Evolutionary conservation across 169 alveolate genomes (phyloP).

Genomic region (Plasmodium berghei): DNA sequence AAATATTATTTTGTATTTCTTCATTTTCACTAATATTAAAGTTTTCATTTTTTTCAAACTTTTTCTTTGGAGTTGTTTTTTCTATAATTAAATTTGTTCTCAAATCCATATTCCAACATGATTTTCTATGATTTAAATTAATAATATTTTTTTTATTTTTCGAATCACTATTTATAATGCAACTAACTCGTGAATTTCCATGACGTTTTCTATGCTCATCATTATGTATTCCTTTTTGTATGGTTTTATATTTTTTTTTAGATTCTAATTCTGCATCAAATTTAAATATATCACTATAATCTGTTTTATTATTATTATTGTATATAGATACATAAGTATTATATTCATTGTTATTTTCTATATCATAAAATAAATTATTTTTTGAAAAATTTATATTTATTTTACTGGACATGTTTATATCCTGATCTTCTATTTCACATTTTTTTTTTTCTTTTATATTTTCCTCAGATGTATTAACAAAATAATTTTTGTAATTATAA

Average conservation of each 20-base stretch:
- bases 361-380: not conserved
- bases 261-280: conserved; percentile 38
- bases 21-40: too few relatives aligned
- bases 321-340: not conserved
- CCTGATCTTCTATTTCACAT: not conserved
- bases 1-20: too few relatives aligned
- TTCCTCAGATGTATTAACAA: not conserved
- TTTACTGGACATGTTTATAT: not conserved
- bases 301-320: not conserved
- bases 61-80: too few relatives aligned
- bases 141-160: not conserved
- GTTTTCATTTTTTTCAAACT: not conserved
- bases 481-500: conserved; percentile 8
- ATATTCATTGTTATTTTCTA: not conserved
- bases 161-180: too few relatives aligned
- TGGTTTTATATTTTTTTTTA: conserved; percentile 6
- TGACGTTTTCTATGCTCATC: too few relatives aligned
- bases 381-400: not conserved
- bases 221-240: too few relatives aligned
- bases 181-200: too few relatives aligned
- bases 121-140: conserved; percentile 2
- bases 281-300: conserved; percentile 12
- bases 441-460: not conserved
- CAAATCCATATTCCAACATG: not conserved
- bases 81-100: not conserved